Conservation (phyloP, 2,329 filamentous ascomycete species). For the Alternaria brassicae region DNA sequence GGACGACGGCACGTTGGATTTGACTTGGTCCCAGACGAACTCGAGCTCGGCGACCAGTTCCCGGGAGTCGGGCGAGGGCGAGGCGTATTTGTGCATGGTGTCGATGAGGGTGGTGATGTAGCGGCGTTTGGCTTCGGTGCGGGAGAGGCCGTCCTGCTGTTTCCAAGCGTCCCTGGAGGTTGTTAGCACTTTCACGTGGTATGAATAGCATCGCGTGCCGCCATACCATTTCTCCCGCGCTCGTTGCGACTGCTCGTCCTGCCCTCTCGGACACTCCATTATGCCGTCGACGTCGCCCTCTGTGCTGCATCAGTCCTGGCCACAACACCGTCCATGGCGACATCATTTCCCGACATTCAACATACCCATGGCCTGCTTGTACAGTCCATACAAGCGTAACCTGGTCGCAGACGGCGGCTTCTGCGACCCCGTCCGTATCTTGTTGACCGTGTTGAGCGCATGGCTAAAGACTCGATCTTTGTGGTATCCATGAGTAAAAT, state of each 20-base stretch:
- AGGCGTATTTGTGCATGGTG: conserved; percentile 96
- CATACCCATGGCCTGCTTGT: conserved; percentile 93
- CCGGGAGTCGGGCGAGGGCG: conserved; percentile 79
- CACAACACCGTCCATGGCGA: background rate
- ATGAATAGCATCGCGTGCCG: conserved; percentile 59
- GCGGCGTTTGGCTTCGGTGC: conserved; percentile 90
- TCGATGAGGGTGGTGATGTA: conserved; percentile 95
- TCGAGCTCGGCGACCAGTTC: conserved; percentile 94
- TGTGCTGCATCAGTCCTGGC: conserved; percentile 38
- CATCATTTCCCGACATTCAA: conserved; percentile 6
- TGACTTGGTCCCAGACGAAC: conserved; percentile 99
- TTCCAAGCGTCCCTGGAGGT: conserved; percentile 85
- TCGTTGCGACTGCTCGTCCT: conserved; percentile 58
- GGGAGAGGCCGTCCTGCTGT: conserved; percentile 78
- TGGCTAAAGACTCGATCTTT: conserved; percentile 97
- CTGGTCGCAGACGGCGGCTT: conserved; percentile 86
- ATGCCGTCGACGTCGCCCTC: conserved; percentile 95
- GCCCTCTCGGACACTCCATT: conserved; percentile 77
- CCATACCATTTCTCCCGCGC: conserved; percentile 72
- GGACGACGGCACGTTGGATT: conserved; percentile 75
- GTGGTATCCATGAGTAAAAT: background rate
- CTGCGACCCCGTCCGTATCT: conserved; percentile 91
- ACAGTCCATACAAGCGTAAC: conserved; percentile 92
- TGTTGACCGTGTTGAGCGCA: conserved; percentile 98
- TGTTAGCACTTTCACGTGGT: background rate